phyloP scores from a whole-genome alignment of 164 flowering plant species.

The Vitis riparia region DNA sequence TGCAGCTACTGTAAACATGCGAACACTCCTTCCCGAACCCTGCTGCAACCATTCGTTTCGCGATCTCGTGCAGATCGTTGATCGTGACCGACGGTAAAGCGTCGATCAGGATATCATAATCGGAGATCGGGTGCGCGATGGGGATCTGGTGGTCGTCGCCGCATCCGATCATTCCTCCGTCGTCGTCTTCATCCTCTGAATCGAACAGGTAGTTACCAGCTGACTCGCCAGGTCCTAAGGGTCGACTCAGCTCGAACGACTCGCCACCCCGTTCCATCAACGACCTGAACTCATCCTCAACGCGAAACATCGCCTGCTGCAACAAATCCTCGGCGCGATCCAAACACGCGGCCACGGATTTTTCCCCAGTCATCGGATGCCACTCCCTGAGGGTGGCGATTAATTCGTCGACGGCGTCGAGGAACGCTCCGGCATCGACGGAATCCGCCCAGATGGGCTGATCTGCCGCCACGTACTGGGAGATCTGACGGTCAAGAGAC shows the following conservation, averaged over 20 bases:
- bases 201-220: slow-evolving; percentile 22
- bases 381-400: slow-evolving; percentile 51
- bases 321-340: slow-evolving; percentile 73
- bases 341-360: slow-evolving; percentile 49
- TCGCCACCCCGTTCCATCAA: slow-evolving; percentile 57
- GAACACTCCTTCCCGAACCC: slow-evolving; percentile 81
- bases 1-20: slow-evolving; percentile 69
- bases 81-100: slow-evolving; percentile 74
- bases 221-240: slow-evolving; percentile 11
- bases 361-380: slow-evolving; percentile 50
- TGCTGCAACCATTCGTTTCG: slow-evolving; percentile 82
- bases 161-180: slow-evolving; percentile 7
- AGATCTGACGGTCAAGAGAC: slow-evolving; percentile 66
- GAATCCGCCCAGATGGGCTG: slow-evolving; percentile 79
- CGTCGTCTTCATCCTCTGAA: slow-evolving; percentile 57
- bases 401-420: slow-evolving; percentile 71
- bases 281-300: slow-evolving; percentile 74
- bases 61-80: slow-evolving; percentile 77
- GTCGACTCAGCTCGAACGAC: slow-evolving; percentile 34
- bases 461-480: slow-evolving; percentile 51
- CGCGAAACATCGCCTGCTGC: slow-evolving; percentile 75
- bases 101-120: slow-evolving; percentile 74
- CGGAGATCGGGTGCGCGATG: slow-evolving; percentile 66
- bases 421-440: slow-evolving; percentile 65
- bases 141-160: slow-evolving; percentile 51